Conservation (phyloP, 169 alveolate genomes). For the Cryptosporidium felis region DNA sequence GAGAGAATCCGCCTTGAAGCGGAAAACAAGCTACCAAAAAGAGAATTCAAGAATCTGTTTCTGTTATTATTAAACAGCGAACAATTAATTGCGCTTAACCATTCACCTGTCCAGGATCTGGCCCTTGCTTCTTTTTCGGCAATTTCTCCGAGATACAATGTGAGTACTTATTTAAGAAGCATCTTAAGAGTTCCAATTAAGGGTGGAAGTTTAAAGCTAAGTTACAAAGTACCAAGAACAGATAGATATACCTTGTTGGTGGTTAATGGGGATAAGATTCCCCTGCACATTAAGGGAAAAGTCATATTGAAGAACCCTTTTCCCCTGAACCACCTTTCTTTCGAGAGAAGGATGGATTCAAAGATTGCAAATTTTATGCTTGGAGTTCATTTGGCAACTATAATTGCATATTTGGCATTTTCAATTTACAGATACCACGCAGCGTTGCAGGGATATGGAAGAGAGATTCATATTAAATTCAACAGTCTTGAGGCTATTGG, state of each 20-base stretch:
- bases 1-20: no score
- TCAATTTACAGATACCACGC: slow-evolving; percentile 5
- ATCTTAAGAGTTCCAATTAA: slow-evolving; percentile 35
- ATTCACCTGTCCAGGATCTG: slow-evolving; percentile 56
- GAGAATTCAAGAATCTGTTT: slow-evolving; percentile 3
- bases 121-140: slow-evolving; percentile 39
- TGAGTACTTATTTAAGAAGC: slow-evolving; percentile 45
- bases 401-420: not conserved
- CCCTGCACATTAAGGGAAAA: slow-evolving; percentile 33
- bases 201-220: not conserved
- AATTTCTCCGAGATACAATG: slow-evolving; percentile 14
- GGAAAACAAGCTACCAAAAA: not conserved
- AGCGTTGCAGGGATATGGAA: slow-evolving; percentile 5
- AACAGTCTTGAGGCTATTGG: slow-evolving; percentile 12
- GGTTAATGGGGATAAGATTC: slow-evolving; percentile 64
- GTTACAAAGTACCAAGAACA: not conserved
- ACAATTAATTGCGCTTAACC: slow-evolving; percentile 42
- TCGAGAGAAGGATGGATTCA: slow-evolving; percentile 60
- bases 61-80: slow-evolving; percentile 37
- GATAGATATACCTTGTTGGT: slow-evolving; percentile 63
- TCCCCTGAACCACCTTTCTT: slow-evolving; percentile 55
- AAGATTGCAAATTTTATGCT: slow-evolving; percentile 20
- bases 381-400: slow-evolving; percentile 11
- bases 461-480: not conserved
- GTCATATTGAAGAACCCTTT: slow-evolving; percentile 18